Conservation (phyloP, 208 protist species). For the Leishmania guyanensis region DNA sequence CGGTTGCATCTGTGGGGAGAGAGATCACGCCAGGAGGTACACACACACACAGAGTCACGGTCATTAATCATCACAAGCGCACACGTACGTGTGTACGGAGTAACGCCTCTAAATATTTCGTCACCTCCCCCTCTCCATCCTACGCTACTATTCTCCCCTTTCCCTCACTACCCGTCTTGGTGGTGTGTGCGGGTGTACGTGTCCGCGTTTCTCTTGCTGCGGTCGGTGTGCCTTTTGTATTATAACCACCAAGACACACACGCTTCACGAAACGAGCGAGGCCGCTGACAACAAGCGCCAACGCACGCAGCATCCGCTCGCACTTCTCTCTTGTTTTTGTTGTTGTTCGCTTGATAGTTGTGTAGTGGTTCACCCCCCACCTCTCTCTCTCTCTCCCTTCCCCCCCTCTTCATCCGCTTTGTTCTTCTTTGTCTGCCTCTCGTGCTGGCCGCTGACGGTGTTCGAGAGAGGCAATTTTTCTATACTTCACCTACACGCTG, state of each 20-base stretch:
- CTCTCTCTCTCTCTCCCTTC: neutral
- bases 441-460: neutral
- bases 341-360: neutral
- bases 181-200: neutral
- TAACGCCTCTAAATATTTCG: neutral
- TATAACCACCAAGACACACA: slow-evolving; percentile 4
- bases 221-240: neutral
- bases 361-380: neutral
- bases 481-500: neutral
- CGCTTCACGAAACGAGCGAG: neutral
- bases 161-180: neutral
- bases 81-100: neutral
- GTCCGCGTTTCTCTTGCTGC: neutral
- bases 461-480: neutral
- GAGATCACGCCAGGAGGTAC: neutral
- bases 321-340: neutral
- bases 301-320: neutral
- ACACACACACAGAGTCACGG: neutral
- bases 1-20: neutral
- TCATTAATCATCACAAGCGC: neutral
- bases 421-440: neutral
- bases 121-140: neutral
- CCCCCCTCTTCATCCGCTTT: neutral
- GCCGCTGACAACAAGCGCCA: neutral
- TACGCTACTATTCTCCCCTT: neutral